Base-by-base conservation (phyloP, 2,329 filamentous ascomycete genomes). In the Penicillium hordei region DNA sequence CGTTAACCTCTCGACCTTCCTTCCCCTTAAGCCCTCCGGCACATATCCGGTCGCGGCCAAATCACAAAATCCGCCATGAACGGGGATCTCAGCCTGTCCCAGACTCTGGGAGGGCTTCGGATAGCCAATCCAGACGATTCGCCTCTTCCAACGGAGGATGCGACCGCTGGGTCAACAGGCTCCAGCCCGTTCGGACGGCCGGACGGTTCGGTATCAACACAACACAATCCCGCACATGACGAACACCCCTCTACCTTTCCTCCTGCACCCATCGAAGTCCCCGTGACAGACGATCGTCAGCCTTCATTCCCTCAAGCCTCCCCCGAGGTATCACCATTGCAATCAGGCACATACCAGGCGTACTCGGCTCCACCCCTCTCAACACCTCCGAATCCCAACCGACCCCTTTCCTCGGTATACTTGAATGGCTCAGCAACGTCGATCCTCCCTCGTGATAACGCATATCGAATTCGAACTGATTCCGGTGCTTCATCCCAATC, bases 71-170 rank as follows among this genome's bases (percentile, higher is more conserved):
- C 70, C 82, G 73, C 75, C 64, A 97, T 97, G 92, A 91, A 92
- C 79, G 91, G 90, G 77, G 92, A 96, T 81, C 80, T 96, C 74
- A 96, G 90, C 78, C 86, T 97, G 66, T 94, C 92, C 72, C 90
- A 93, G 79, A 91, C 91, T 71, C 84, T 97, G 71, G 94, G 94
- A 71, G 93, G 93, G 70, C 82, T 99, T 76, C 91, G 93, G 75
- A 97, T 99, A 76, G 93, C 94, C 69, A 99, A 97, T 76, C 93
- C 93, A 55, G 93, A 97, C 79, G 87, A 94, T 78, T 83, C 85
- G 60, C 79, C 80, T 60, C 65, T 75, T 54, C 70, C 72, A 45
- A 69, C 73, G 29, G 72, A 76, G 55, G 72, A 73, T 60, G 63
- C 72, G 57, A 62, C 65, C 64, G 60, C 61, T 63, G 69, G 67